Percentiles rank a stretch among this genome's conserved stretches.
phyloP scores from a whole-genome alignment of 345 rosid genomes.

The Microcos paniculata region DNA sequence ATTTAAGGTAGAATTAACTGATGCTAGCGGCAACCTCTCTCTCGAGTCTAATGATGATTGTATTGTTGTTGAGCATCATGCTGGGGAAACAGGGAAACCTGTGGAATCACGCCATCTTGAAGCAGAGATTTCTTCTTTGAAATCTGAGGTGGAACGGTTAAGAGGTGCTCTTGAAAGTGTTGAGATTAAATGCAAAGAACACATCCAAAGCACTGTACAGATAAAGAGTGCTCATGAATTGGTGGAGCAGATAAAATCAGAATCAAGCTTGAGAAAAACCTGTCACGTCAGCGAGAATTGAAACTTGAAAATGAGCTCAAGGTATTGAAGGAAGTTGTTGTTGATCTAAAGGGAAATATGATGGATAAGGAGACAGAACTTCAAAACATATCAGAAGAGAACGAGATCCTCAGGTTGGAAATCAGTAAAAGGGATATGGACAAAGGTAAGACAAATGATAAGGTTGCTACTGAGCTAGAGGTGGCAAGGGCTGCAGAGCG shows the following conservation, averaged over 20 bases:
- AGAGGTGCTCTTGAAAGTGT: constrained; percentile 55
- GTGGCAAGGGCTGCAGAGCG: constrained; percentile 47
- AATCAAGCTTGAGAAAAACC: constrained; percentile 33
- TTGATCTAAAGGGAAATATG: constrained; percentile 58
- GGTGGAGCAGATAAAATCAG: constrained; percentile 49
- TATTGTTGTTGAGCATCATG: constrained; percentile 23
- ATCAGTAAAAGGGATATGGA: constrained; percentile 48
- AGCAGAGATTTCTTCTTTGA: constrained; percentile 50
- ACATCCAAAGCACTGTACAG: constrained; percentile 38
- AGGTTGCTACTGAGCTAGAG: constrained; percentile 35
- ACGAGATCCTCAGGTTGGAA: constrained; percentile 59
- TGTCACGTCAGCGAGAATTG: constrained; percentile 28
- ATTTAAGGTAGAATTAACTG: constrained; percentile 25
- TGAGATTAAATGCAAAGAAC: constrained; percentile 44
- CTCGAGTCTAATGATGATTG: constrained; percentile 23
- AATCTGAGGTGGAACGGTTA: constrained; percentile 54
- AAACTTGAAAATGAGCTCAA: constrained; percentile 48
- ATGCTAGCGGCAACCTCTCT: constrained; percentile 12
- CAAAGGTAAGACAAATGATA: constrained; percentile 29
- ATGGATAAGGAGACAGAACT: constrained; percentile 80
- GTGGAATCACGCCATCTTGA: constrained; percentile 42
- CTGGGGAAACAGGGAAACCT: constrained; percentile 27
- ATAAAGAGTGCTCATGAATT: constrained; percentile 48
- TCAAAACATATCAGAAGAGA: constrained; percentile 62
- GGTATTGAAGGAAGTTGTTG: constrained; percentile 44